Evolutionary conservation across 164 flowering plant species (phyloP).

Genomic region (Cinnamomum micranthum): DNA sequence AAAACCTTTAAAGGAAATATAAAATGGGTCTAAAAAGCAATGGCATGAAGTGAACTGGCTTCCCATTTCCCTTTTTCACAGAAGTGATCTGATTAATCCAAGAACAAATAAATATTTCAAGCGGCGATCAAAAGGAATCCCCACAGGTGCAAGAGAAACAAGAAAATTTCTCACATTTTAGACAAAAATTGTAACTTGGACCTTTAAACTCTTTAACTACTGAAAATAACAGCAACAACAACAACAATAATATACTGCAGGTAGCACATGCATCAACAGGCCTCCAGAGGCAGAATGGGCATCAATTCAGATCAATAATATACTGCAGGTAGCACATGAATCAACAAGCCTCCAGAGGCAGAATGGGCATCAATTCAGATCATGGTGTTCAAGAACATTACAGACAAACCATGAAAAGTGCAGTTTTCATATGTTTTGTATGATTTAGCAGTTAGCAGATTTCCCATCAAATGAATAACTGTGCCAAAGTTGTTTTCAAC

Average conservation of each 20-base stretch:
- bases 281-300: neutral
- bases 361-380: neutral
- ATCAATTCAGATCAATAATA: neutral
- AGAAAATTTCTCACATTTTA: constrained; percentile 12
- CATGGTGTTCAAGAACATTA: neutral
- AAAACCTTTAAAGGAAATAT: constrained; percentile 16
- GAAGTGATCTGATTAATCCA: constrained; percentile 13
- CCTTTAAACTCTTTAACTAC: neutral
- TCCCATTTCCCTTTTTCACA: constrained; percentile 4
- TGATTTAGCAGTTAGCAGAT: neutral
- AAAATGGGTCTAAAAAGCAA: constrained; percentile 5
- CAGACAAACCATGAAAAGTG: neutral
- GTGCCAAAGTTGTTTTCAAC: neutral
- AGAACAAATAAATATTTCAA: constrained; percentile 6
- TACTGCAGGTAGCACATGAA: neutral
- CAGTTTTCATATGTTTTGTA: neutral
- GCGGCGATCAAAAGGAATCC: constrained; percentile 19
- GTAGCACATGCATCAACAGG: neutral
- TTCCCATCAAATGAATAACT: neutral
- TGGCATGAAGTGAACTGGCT: constrained; percentile 20
- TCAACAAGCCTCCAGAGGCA: neutral
- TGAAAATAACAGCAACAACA: neutral
- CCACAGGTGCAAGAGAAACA: constrained; percentile 34
- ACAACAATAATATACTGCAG: neutral
- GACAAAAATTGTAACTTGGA: neutral